A percentile compares a stretch with the other conserved stretches of the same genome.
phyloP scores from a whole-genome alignment of 2,329 filamentous ascomycete genomes.

The Sordariomycetes sp. region DNA sequence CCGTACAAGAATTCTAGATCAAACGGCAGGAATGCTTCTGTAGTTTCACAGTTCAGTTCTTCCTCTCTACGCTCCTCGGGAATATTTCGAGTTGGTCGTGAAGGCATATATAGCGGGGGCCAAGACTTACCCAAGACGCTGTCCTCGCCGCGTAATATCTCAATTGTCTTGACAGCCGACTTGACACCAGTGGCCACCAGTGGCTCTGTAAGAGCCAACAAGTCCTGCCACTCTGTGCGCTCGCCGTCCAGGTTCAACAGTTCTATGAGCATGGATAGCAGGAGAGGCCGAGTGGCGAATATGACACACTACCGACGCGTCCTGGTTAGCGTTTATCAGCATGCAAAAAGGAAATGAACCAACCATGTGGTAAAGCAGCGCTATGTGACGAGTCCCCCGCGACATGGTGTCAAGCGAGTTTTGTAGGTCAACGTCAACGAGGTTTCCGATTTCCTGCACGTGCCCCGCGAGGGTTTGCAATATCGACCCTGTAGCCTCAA shows the following conservation, averaged over 20 bases:
- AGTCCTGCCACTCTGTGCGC: slow-evolving; percentile 16
- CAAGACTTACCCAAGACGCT: slow-evolving; percentile 17
- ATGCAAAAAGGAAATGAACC: slow-evolving; percentile 1
- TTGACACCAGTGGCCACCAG: slow-evolving; percentile 25
- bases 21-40: slow-evolving; percentile 22
- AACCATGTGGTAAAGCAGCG: slow-evolving; percentile 23
- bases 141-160: slow-evolving; percentile 21
- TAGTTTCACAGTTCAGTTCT: background rate
- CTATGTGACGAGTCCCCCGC: slow-evolving; percentile 21
- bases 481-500: slow-evolving; percentile 20
- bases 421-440: slow-evolving; percentile 18
- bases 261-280: slow-evolving; percentile 23
- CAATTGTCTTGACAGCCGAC: slow-evolving; percentile 22
- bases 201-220: slow-evolving; percentile 18
- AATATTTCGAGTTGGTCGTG: background rate
- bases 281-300: slow-evolving; percentile 21
- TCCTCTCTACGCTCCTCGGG: too few species aligned
- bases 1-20: slow-evolving; percentile 22
- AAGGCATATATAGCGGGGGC: background rate
- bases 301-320: slow-evolving; percentile 18
- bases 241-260: slow-evolving; percentile 15
- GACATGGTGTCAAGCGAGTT: slow-evolving; percentile 21
- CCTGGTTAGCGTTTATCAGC: background rate
- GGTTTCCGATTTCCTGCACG: slow-evolving; percentile 22
- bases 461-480: slow-evolving; percentile 20